phyloP scores from a whole-genome alignment of 2,329 filamentous ascomycete species.

The Talaromyces sp. region DNA sequence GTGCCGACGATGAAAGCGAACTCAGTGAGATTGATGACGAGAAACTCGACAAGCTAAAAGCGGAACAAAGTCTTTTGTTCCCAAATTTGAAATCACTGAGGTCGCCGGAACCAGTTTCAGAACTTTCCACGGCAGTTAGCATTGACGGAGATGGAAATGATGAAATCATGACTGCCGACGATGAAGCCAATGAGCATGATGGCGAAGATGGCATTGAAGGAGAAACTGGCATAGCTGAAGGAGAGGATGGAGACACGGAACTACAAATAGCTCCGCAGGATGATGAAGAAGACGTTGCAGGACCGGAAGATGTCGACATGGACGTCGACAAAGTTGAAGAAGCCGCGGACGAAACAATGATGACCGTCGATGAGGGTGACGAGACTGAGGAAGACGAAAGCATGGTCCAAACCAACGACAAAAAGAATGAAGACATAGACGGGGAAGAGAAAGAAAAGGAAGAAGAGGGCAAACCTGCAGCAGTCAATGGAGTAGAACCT shows the following conservation, averaged over 20 bases:
- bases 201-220: conserved; percentile 20
- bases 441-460: conserved; percentile 1
- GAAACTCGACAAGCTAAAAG: conserved; percentile 31
- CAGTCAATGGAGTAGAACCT: neutral
- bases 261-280: conserved; percentile 13
- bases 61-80: conserved; percentile 28
- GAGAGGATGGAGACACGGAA: conserved; percentile 17
- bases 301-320: conserved; percentile 23
- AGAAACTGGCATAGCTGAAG: conserved; percentile 12
- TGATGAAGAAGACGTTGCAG: conserved; percentile 25
- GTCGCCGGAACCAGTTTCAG: conserved; percentile 28
- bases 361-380: conserved; percentile 1
- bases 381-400: conserved; percentile 6
- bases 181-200: conserved; percentile 12
- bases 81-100: conserved; percentile 28
- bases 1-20: conserved; percentile 68
- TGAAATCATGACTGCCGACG: conserved; percentile 24
- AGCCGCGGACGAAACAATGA: conserved; percentile 12
- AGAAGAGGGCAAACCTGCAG: neutral
- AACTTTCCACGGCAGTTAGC: conserved; percentile 27
- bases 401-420: neutral
- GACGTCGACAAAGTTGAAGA: conserved; percentile 21
- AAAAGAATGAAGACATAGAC: neutral
- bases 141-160: conserved; percentile 26
- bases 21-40: conserved; percentile 60